A percentile compares a stretch with the other conserved stretches of the same genome.
phyloP scores from a whole-genome alignment of 1,139 yeast genomes.

The Geotrichum reessii region DNA sequence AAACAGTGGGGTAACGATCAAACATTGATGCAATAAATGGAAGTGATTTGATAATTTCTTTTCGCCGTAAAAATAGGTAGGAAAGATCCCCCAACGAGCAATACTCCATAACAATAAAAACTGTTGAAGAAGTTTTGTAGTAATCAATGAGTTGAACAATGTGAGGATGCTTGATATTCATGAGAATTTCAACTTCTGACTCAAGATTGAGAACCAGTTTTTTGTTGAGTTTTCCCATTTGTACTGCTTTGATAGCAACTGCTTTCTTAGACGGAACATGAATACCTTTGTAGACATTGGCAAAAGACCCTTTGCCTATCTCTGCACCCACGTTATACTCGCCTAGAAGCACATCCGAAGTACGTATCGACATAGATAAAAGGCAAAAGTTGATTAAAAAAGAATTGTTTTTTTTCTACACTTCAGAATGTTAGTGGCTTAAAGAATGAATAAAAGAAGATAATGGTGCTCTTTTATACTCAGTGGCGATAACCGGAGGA shows the following conservation, averaged over 20 bases:
- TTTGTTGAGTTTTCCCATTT: conserved; percentile 75
- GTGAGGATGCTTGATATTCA: conserved; percentile 86
- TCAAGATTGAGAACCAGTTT: conserved; percentile 85
- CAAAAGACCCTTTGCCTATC: conserved; percentile 93
- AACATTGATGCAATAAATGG: conserved; percentile 74
- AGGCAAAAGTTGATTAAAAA: background rate
- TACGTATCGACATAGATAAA: conserved; percentile 9
- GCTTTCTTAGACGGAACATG: conserved; percentile 45
- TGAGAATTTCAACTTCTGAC: conserved; percentile 80
- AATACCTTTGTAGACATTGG: conserved; percentile 78
- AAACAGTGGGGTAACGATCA: conserved; percentile 77
- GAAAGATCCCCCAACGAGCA: conserved; percentile 93
- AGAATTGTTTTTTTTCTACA: background rate
- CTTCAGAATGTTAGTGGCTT: background rate
- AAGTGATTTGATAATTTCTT: conserved; percentile 64
- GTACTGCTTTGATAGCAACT: conserved; percentile 85
- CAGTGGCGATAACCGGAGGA: background rate
- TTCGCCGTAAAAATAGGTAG: conserved; percentile 71
- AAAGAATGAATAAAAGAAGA: background rate
- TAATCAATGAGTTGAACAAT: conserved; percentile 82
- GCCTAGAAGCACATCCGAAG: conserved; percentile 11
- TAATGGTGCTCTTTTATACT: background rate
- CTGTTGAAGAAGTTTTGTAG: conserved; percentile 69
- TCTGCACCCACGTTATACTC: conserved; percentile 56
- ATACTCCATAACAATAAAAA: conserved; percentile 93